These are phyloP conservation scores for Kurtzmaniella quercitrusa DNA, from an alignment of 1,139 yeast species.

Conservation along the genomic window DNA sequence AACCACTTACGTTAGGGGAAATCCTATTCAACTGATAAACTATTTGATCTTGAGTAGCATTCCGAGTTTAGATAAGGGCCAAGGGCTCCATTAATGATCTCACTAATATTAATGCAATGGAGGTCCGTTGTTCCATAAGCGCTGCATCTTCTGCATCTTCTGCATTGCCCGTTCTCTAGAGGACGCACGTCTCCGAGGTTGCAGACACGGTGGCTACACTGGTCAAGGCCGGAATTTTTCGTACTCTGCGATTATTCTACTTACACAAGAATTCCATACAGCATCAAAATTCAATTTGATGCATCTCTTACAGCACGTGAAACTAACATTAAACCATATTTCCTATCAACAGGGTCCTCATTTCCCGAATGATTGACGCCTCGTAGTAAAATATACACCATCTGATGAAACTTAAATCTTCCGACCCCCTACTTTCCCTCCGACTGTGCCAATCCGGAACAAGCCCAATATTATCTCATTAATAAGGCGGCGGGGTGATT, in stretches of 20 bases:
- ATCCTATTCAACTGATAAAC: no score
- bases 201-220: neutral
- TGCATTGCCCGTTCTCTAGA: neutral
- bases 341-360: no score
- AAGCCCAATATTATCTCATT: no score
- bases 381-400: no score
- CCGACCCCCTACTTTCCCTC: no score
- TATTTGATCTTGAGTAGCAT: no score
- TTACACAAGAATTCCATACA: neutral
- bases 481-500: neutral
- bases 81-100: neutral
- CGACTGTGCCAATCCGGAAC: no score
- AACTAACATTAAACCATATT: no score
- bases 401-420: no score
- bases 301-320: no score
- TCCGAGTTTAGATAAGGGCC: neutral
- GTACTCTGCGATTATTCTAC: neutral
- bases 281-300: neutral
- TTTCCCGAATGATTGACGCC: no score
- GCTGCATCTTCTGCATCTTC: neutral
- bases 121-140: neutral
- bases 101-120: neutral
- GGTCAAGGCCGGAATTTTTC: neutral
- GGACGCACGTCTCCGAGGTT: neutral
- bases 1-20: no score